Percentiles rank a stretch among this genome's conserved stretches.
Evolutionary conservation across 148 eudicot genomes (phyloP).

Genomic region (Oxyria digyna): DNA sequence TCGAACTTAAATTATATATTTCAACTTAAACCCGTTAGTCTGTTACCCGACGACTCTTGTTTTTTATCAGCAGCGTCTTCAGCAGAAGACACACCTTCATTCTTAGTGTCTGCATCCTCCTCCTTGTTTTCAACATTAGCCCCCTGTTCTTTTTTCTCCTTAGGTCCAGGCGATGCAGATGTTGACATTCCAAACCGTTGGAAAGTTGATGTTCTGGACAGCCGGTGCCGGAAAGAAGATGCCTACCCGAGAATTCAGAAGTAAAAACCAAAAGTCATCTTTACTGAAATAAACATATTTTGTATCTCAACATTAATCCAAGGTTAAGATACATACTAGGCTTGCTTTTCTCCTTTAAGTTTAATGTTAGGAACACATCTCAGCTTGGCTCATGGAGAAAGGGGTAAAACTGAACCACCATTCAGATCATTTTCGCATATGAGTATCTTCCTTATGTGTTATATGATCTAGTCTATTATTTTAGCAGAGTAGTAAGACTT

Average conservation of each 20-base stretch:
- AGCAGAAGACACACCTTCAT: constrained; percentile 22
- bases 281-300: background rate
- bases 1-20: constrained; percentile 13
- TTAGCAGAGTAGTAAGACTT: background rate
- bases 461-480: background rate
- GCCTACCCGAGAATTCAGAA: constrained; percentile 7
- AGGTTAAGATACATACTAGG: background rate
- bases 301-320: too few species aligned
- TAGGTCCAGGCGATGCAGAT: constrained; percentile 47
- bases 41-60: constrained; percentile 46
- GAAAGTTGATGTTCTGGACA: constrained; percentile 19
- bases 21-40: background rate
- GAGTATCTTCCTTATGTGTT: background rate
- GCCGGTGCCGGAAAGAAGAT: constrained; percentile 25
- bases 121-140: constrained; percentile 18
- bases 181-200: constrained; percentile 53
- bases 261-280: background rate
- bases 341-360: background rate
- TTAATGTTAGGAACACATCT: background rate
- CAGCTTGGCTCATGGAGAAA: background rate
- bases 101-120: constrained; percentile 17
- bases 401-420: background rate
- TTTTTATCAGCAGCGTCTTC: constrained; percentile 17
- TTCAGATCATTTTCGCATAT: background rate
- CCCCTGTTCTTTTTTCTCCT: constrained; percentile 32